phyloP scores from a whole-genome alignment of 306 rosid species.

The Canavalia gladiata region DNA sequence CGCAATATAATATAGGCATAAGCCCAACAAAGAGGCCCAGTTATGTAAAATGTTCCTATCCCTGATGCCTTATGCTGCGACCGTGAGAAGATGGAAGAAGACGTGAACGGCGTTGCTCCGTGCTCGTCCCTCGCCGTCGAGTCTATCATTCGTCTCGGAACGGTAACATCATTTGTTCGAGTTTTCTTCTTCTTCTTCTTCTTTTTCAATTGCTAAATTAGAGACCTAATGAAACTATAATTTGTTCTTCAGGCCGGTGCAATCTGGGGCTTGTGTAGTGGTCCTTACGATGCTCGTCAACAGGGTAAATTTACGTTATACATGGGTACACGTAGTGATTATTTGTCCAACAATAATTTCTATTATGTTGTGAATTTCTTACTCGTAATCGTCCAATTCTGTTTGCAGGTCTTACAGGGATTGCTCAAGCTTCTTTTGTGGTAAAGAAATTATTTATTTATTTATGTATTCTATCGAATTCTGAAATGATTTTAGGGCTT shows the following conservation, averaged over 20 bases:
- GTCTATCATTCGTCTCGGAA: slow-evolving; percentile 68
- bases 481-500: slow-evolving; percentile 25
- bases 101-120: slow-evolving; percentile 60
- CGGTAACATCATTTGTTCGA: slow-evolving; percentile 52
- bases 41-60: not conserved
- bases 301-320: slow-evolving; percentile 50
- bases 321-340: not conserved
- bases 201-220: not conserved
- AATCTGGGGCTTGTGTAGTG: slow-evolving; percentile 83
- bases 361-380: not conserved
- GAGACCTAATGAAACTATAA: not conserved
- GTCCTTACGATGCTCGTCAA: slow-evolving; percentile 78
- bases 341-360: not conserved
- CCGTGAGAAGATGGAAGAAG: slow-evolving; percentile 59
- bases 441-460: slow-evolving; percentile 43
- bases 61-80: not conserved
- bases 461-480: not conserved
- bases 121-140: slow-evolving; percentile 77
- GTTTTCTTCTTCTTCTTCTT: not conserved
- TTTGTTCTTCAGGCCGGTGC: slow-evolving; percentile 80
- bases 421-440: slow-evolving; percentile 72
- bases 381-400: slow-evolving; percentile 9
- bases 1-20: not conserved
- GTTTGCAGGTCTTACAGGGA: slow-evolving; percentile 71
- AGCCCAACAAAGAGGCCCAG: slow-evolving; percentile 38